Percentiles rank a stretch among this genome's conserved stretches.
Conservation (phyloP, 176 grass and related monocot species). For the Raddia distichophylla region DNA sequence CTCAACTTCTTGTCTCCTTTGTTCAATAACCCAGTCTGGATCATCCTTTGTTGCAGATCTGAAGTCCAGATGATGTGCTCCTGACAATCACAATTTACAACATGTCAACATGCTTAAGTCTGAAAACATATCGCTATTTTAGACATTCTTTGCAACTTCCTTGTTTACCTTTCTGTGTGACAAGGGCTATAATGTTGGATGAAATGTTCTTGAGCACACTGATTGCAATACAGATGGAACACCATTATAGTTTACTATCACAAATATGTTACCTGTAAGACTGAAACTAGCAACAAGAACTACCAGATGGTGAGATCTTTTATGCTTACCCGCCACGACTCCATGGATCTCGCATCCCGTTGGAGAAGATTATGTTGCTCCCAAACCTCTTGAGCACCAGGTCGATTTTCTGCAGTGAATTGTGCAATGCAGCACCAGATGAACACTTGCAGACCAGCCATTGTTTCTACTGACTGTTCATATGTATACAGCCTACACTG, state of each 20-base stretch:
- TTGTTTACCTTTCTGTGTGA: constrained; percentile 74
- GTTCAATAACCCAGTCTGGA: constrained; percentile 75
- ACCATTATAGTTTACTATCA: not conserved
- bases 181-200: constrained; percentile 82
- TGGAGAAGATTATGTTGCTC: constrained; percentile 98
- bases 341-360: constrained; percentile 96
- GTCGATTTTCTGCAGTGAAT: constrained; percentile 66
- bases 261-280: not conserved
- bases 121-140: not conserved
- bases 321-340: constrained; percentile 78
- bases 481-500: not conserved
- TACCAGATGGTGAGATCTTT: constrained; percentile 10
- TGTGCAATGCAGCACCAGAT: constrained; percentile 5
- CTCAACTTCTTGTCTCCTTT: constrained; percentile 75
- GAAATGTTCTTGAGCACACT: constrained; percentile 98
- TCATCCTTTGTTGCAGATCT: constrained; percentile 75
- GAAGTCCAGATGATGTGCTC: constrained; percentile 89
- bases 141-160: not conserved
- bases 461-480: not conserved
- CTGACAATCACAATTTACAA: constrained; percentile 41
- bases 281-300: constrained; percentile 22
- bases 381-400: constrained; percentile 78
- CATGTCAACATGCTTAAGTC: not conserved
- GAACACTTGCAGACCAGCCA: constrained; percentile 4
- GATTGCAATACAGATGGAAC: constrained; percentile 16